Evolutionary conservation across 2,329 filamentous ascomycete species (phyloP), one percentile per base, ranked within the genome.

Genomic region (Talaromyces albobiverticillius): DNA sequence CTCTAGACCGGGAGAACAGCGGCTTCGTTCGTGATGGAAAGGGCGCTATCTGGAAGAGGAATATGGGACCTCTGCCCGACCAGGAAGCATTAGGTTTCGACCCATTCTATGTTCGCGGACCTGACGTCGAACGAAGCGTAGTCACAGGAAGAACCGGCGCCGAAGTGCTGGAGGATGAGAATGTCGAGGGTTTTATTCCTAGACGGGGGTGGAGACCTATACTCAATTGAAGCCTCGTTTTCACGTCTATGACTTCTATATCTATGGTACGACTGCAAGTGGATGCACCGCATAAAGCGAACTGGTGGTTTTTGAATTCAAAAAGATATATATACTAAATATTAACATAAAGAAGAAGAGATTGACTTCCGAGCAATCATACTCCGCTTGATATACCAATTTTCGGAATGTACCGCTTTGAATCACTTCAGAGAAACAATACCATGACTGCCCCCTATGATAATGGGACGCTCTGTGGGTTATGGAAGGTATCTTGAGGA

Each of bases 131-230:
- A 69, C 75, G 78, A n/a, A 89, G 86, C 63, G 72, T 88, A 2
- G 76, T 89, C 3, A 89, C 86, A 2, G 84, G 84, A 1, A 74
- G 85, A 50, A 71, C 74, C 9, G 83, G 81, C 1, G 68, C 64
- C 4, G 83, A 89, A 22, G 77, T 88, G 3, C 72, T 89, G 45
- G 67, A 62, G 20, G 84, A 89, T 60, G 84, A 87, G 61, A 79
- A 79, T 0, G 81, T 88, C 2, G 64, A 72, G 18, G 77, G 75
- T 1, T 88, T 82, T 64, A 65, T 80, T 5, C 76, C 76, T 4
- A 74, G 86, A 51, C 82, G 79, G 63, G 83, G 83, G 5, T 89
- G 86, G 86, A 77, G 63, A 55, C 57, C 70, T 20, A 63, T 73
- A 38, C 40, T 71, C 48, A 53, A 61, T 34, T 64, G 58, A 54